Conservation (phyloP, 148 eudicot genomes). For the Dianthus caryophyllus region DNA sequence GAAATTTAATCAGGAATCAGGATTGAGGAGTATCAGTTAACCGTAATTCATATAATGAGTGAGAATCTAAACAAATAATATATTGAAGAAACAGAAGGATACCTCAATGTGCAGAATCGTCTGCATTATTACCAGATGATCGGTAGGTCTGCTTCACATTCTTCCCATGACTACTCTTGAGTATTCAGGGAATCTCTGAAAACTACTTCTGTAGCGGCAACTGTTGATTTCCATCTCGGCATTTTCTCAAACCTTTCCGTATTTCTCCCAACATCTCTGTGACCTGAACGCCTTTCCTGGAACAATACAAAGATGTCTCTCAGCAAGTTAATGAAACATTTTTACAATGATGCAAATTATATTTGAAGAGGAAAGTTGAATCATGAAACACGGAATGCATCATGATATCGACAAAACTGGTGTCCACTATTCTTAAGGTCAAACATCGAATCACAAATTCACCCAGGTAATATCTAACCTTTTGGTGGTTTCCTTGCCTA, state of each 20-base stretch:
- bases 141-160: neutral
- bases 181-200: conserved; percentile 10
- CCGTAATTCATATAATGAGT: neutral
- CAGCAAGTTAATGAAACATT: conserved; percentile 1
- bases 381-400: neutral
- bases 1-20: conserved; percentile 7
- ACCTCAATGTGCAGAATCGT: conserved; percentile 13
- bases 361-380: neutral
- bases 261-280: conserved; percentile 63
- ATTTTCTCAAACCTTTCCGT: conserved; percentile 61
- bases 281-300: conserved; percentile 67
- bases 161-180: conserved; percentile 12
- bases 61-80: neutral
- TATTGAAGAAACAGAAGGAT: neutral
- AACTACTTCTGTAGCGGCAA: neutral
- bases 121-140: conserved; percentile 9
- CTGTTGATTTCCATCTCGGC: conserved; percentile 26
- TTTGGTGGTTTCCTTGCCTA: neutral
- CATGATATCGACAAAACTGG: neutral
- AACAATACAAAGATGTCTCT: conserved; percentile 9
- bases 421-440: neutral
- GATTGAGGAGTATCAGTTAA: neutral
- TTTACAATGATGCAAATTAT: conserved; percentile 1
- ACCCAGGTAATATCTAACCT: neutral
- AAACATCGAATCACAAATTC: neutral